phyloP scores from a whole-genome alignment of 75 land plant species.

The Cunninghamia lanceolata region DNA sequence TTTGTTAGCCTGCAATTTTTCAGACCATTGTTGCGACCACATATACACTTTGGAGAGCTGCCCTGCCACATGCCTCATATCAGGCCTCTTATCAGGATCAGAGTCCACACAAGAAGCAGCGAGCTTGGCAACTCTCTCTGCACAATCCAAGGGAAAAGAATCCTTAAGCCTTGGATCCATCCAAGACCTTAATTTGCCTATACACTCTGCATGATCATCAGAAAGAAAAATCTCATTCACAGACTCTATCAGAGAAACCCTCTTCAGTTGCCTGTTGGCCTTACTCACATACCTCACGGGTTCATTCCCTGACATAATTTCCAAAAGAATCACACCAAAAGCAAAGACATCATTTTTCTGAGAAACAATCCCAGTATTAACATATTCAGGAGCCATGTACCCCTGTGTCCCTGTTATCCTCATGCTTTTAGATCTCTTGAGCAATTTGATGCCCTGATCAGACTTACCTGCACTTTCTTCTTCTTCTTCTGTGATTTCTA shows the following conservation, averaged over 20 bases:
- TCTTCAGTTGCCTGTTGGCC: background rate
- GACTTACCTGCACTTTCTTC: background rate
- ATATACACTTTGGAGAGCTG: constrained; percentile 19
- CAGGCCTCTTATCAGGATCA: constrained; percentile 28
- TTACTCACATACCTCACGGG: constrained; percentile 15
- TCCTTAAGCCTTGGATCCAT: constrained; percentile 40
- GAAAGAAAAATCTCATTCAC: background rate
- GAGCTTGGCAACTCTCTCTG: constrained; percentile 20
- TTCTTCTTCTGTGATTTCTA: background rate
- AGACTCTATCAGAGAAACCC: background rate
- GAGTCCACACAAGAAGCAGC: constrained; percentile 30
- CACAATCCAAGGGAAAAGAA: constrained; percentile 36
- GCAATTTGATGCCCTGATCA: background rate
- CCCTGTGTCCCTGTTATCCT: constrained; percentile 42
- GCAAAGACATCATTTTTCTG: constrained; percentile 38
- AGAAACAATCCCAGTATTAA: constrained; percentile 21
- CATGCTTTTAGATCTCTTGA: constrained; percentile 18
- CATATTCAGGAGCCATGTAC: constrained; percentile 55
- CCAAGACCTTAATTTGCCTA: constrained; percentile 26
- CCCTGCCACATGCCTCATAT: constrained; percentile 28
- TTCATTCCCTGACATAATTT: constrained; percentile 40
- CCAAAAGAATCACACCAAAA: constrained; percentile 39
- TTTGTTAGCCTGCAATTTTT: constrained; percentile 12
- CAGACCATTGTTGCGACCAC: constrained; percentile 23
- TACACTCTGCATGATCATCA: background rate